phyloP scores from a whole-genome alignment of 2,329 filamentous ascomycete species.

The Ophiocordyceps sinensis region DNA sequence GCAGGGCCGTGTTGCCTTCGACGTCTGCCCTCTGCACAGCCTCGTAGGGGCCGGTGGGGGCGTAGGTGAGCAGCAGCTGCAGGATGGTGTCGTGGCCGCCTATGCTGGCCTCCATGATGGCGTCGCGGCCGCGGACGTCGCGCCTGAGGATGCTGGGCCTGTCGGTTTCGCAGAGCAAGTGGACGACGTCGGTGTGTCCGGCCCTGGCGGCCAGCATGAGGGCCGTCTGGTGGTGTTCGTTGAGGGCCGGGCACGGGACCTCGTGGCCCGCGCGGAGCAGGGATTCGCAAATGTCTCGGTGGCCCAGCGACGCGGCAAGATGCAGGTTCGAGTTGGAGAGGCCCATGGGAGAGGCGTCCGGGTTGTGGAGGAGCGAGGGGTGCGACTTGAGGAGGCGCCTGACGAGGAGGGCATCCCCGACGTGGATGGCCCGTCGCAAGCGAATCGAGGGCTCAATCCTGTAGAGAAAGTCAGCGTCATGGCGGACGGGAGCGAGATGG shows the following conservation, averaged over 20 bases:
- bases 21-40: conserved; percentile 46
- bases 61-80: conserved; percentile 50
- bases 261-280: conserved; percentile 68
- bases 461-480: neutral
- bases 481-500: neutral
- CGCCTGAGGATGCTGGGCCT: conserved; percentile 47
- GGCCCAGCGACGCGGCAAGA: conserved; percentile 60
- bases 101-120: conserved; percentile 50
- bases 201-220: conserved; percentile 61
- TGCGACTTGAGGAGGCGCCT: conserved; percentile 63
- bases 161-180: conserved; percentile 52
- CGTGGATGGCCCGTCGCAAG: conserved; percentile 67
- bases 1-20: conserved; percentile 73
- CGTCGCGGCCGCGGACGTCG: conserved; percentile 56
- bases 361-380: conserved; percentile 60
- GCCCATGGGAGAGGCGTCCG: conserved; percentile 51
- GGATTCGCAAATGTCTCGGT: conserved; percentile 51
- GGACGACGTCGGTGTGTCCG: conserved; percentile 60
- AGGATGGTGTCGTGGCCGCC: conserved; percentile 49
- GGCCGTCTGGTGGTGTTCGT: conserved; percentile 67
- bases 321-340: conserved; percentile 77
- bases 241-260: conserved; percentile 55
- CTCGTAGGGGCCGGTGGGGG: conserved; percentile 35
- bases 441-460: conserved; percentile 69
- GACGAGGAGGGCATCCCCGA: conserved; percentile 58